These are phyloP conservation scores for Monocercomonoides exilis DNA, from an alignment of 78 protist species.

Conservation along the genomic window DNA sequence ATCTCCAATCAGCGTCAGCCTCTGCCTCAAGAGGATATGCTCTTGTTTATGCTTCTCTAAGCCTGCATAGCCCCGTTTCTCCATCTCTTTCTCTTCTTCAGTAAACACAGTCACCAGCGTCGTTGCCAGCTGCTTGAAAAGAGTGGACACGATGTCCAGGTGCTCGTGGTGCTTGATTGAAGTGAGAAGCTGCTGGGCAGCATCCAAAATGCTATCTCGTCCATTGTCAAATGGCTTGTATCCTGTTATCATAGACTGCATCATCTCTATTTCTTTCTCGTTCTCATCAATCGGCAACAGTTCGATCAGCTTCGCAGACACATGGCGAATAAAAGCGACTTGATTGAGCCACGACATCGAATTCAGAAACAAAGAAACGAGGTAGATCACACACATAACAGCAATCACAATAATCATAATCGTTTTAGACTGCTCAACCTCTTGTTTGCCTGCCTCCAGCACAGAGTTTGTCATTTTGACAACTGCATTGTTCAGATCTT, in stretches of 20 bases:
- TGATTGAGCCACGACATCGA: background rate
- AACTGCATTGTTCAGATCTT: background rate
- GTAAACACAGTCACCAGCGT: background rate
- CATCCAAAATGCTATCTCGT: background rate
- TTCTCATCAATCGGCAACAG: background rate
- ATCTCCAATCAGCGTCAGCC: background rate
- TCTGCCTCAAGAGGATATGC: background rate
- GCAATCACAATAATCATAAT: background rate
- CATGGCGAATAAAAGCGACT: background rate
- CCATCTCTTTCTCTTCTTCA: background rate
- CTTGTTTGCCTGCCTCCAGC: background rate
- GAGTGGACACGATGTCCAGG: background rate
- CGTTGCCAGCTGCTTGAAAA: background rate
- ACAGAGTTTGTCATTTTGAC: background rate
- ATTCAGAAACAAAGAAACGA: background rate
- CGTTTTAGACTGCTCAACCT: background rate
- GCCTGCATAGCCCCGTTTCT: background rate
- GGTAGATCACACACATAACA: background rate
- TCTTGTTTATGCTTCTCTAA: background rate
- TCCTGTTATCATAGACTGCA: background rate
- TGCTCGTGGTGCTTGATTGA: background rate
- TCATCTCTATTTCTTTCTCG: background rate
- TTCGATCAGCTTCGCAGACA: background rate
- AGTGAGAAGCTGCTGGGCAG: background rate
- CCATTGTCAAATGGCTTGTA: background rate